Evolutionary conservation across 2,329 filamentous ascomycete species (phyloP).

Genomic region (Colletotrichum chrysophilum): DNA sequence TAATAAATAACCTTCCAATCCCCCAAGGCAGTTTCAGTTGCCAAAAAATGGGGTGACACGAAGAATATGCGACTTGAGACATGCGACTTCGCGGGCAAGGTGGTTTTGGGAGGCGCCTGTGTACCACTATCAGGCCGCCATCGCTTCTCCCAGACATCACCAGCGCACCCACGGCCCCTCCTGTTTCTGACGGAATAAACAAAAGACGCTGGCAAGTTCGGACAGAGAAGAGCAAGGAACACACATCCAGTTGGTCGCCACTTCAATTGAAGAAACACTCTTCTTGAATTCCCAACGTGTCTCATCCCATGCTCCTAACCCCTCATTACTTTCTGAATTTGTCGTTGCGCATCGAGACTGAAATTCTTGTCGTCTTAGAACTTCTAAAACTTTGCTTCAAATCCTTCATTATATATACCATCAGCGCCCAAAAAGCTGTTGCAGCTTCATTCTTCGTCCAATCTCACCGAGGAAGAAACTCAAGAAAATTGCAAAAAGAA

Average conservation of each 20-base stretch:
- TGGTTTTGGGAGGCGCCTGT: too few species aligned
- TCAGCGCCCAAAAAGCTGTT: neutral
- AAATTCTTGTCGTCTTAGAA: neutral
- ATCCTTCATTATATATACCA: neutral
- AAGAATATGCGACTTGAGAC: too few species aligned
- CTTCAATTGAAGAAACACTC: neutral
- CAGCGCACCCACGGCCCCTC: neutral
- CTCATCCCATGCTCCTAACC: neutral
- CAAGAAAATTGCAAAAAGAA: neutral
- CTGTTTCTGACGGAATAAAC: rapidly evolving
- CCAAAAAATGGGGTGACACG: too few species aligned
- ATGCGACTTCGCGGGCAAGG: too few species aligned
- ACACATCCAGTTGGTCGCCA: neutral
- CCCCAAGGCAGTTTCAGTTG: too few species aligned
- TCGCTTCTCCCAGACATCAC: neutral
- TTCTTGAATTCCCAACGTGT: neutral
- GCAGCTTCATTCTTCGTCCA: neutral
- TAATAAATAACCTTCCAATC: too few species aligned
- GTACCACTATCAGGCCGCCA: too few species aligned
- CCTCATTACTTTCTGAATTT: too few species aligned
- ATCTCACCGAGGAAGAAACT: neutral
- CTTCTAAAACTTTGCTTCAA: neutral
- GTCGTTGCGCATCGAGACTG: too few species aligned
- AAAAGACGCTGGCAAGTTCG: rapidly evolving
- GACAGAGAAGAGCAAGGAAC: neutral